Base-by-base conservation (phyloP, 495 filamentous ascomycete genomes). In the Jackrogersella multiformis region DNA sequence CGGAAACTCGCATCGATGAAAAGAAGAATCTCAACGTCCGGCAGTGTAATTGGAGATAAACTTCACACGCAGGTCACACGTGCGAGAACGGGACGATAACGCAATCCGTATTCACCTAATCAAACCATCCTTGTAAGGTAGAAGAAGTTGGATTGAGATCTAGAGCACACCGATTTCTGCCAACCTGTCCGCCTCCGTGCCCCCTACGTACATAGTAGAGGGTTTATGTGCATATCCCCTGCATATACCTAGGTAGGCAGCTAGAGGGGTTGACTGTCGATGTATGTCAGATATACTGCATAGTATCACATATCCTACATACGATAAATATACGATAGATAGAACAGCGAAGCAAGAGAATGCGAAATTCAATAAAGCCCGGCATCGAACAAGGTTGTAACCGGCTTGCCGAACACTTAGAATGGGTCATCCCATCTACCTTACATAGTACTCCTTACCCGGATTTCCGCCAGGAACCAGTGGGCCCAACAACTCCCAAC, bases 1-100 rank as follows among this genome's bases (percentile, higher is more conserved):
- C 65, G 65, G 59, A 68, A n/a, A 54, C 45, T 30, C 65, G 30
- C 65, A 68, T 62, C 65, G 65, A 68, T 46, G 21, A 24, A 45
- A 46, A 46, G 54, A 57, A 36, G n/a, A n/a, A n/a, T n/a, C 39
- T 24, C 49, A 60, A 64, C 66, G 60, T 26, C 55, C 60, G 46
- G 59, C 23, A 62, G 32, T 35, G 38, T 59, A 52, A 44, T 46
- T 46, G 42, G 44, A 44, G 34, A 59, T 18, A 57, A 35, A 38
- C 32, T 44, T n/a, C 35, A 30, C 32, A 62, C 45, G 39, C 59
- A 54, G 16, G 46, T 60, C 55, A 48, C 60, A 69, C 66, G 55
- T 64, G 66, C 39, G 60, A 60, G 39, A 35, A 63, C 38, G 39
- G 38, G 20, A 63, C 65, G 54, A 63, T 63, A 59, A 68, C 10